Evolutionary conservation across 225 moss, liverwort and hornwort species (phyloP).

Genomic region (Thuidium tamariscinum): DNA sequence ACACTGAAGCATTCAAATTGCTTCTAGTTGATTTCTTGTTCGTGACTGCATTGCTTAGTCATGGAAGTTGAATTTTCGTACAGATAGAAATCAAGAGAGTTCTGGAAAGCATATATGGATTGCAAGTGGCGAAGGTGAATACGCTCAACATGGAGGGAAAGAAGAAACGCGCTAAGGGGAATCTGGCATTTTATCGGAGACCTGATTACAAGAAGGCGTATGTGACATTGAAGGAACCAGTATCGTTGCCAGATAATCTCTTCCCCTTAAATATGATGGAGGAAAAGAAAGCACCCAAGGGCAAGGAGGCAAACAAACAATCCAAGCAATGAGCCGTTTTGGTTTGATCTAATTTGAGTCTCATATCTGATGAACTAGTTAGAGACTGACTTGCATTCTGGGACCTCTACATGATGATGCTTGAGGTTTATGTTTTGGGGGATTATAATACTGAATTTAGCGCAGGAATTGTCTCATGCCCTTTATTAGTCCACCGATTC

Average conservation of each 20-base stretch:
- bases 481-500: neutral
- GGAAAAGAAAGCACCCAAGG: constrained; percentile 6
- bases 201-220: constrained; percentile 99
- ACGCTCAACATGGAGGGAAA: constrained; percentile 99
- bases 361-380: neutral
- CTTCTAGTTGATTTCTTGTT: neutral
- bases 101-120: constrained; percentile 80
- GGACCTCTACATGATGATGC: neutral
- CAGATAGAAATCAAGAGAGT: constrained; percentile 98
- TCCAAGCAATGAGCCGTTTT: neutral
- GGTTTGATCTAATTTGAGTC: neutral
- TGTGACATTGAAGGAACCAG: constrained; percentile 74
- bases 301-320: neutral
- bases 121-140: constrained; percentile 91
- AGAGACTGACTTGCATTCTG: neutral
- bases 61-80: neutral
- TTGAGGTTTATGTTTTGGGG: neutral
- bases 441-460: neutral
- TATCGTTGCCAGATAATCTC: constrained; percentile 66
- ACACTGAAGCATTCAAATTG: neutral
- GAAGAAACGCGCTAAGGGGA: constrained; percentile 73
- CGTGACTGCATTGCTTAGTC: neutral
- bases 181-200: constrained; percentile 49
- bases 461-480: neutral
- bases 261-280: constrained; percentile 80